These are phyloP conservation scores for Botryosphaeria dothidea DNA, from an alignment of 2,329 filamentous ascomycete genomes.

Conservation along the genomic window DNA sequence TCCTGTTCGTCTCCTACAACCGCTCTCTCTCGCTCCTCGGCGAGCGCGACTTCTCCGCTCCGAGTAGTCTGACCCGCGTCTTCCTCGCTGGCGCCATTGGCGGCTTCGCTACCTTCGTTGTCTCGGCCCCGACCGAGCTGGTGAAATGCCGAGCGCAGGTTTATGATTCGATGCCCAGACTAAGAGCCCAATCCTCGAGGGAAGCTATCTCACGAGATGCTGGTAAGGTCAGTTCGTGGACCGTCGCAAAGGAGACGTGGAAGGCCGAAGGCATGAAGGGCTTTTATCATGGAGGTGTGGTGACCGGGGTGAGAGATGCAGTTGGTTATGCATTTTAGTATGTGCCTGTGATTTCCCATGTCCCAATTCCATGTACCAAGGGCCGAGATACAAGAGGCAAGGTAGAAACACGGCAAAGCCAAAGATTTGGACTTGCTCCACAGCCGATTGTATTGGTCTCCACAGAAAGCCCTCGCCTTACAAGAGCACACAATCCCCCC, in stretches of 20 bases:
- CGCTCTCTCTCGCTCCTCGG: slow-evolving; percentile 69
- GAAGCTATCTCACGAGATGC: no score
- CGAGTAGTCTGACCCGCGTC: slow-evolving; percentile 59
- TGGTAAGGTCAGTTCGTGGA: slow-evolving; percentile 55
- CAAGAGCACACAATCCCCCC: no score
- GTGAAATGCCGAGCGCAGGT: slow-evolving; percentile 88
- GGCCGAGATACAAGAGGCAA: background rate
- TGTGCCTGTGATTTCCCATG: slow-evolving; percentile 26
- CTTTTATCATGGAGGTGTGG: slow-evolving; percentile 75
- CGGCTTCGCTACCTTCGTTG: slow-evolving; percentile 80
- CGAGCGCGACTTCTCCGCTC: slow-evolving; percentile 21
- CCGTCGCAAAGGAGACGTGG: slow-evolving; percentile 64
- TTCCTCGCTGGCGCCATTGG: slow-evolving; percentile 80
- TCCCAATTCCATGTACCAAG: no score
- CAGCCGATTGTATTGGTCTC: no score
- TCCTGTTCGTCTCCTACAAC: slow-evolving; percentile 91
- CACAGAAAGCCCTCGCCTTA: no score
- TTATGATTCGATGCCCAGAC: slow-evolving; percentile 23
- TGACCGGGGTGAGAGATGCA: slow-evolving; percentile 81
- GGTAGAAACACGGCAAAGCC: no score
- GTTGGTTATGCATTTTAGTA: slow-evolving; percentile 96
- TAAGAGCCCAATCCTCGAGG: no score
- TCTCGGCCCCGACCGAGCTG: slow-evolving; percentile 87
- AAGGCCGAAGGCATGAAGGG: slow-evolving; percentile 63
- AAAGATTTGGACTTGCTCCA: no score